These are phyloP conservation scores for Xanthoconium separans DNA, from an alignment of 1,284 basidiomycete genomes.

Conservation along the genomic window DNA sequence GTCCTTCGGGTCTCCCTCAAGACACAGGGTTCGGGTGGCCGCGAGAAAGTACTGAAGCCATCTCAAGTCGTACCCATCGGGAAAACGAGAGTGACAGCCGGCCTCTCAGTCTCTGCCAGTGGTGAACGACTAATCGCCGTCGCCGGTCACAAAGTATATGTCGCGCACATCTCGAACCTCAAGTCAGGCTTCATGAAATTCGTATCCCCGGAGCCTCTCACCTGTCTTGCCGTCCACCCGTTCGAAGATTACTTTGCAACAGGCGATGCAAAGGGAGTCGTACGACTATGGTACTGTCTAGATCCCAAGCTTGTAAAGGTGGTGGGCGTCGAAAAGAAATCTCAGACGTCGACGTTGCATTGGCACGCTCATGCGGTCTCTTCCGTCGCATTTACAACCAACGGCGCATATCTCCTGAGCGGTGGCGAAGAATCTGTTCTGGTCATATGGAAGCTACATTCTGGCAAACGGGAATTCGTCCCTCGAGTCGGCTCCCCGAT, in stretches of 20 bases:
- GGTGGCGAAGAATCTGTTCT: constrained; percentile 96
- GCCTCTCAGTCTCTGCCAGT: constrained; percentile 71
- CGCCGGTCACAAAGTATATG: constrained; percentile 81
- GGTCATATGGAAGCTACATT: constrained; percentile 93
- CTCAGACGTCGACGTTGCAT: constrained; percentile 85
- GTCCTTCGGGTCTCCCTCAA: constrained; percentile 62
- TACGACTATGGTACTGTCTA: constrained; percentile 92
- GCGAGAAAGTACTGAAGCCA: constrained; percentile 46
- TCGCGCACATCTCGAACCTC: constrained; percentile 58
- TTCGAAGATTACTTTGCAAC: constrained; percentile 93
- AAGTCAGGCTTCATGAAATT: constrained; percentile 82
- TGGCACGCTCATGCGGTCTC: constrained; percentile 99
- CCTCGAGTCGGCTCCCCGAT: constrained; percentile 91
- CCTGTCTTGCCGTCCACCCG: constrained; percentile 88
- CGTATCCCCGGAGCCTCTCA: constrained; percentile 77
- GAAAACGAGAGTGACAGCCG: constrained; percentile 65
- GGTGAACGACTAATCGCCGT: constrained; percentile 84
- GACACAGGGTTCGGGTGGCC: constrained; percentile 43
- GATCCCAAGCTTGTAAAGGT: constrained; percentile 55
- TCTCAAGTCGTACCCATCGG: constrained; percentile 59
- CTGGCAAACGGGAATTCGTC: constrained; percentile 86
- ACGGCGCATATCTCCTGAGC: constrained; percentile 91
- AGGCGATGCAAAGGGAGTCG: constrained; percentile 83
- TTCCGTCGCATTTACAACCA: constrained; percentile 83
- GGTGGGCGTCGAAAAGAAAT: constrained; percentile 64